These are phyloP conservation scores for Lasiodiplodia sp. DNA, from an alignment of 2,329 filamentous ascomycete genomes.

Conservation along the genomic window DNA sequence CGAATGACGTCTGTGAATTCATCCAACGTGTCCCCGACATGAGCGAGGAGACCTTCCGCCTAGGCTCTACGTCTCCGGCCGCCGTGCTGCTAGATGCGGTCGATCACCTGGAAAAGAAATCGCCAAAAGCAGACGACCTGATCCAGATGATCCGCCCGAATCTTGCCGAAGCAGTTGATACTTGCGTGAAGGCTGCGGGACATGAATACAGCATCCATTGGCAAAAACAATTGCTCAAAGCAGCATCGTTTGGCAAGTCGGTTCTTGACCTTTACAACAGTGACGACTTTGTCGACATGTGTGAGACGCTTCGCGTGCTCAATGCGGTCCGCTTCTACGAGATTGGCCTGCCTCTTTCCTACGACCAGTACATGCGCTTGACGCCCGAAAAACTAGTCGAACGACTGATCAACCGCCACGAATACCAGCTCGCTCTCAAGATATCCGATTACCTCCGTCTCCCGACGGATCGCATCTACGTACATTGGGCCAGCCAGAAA, in stretches of 20 bases:
- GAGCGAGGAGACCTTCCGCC: constrained; percentile 86
- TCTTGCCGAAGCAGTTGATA: constrained; percentile 91
- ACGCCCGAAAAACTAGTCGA: constrained; percentile 88
- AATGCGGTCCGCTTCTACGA: constrained; percentile 93
- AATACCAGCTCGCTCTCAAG: constrained; percentile 88
- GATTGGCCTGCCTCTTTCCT: constrained; percentile 87
- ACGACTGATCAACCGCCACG: constrained; percentile 84
- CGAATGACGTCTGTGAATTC: constrained; percentile 95
- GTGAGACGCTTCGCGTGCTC: constrained; percentile 87
- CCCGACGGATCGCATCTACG: constrained; percentile 88
- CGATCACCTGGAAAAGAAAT: constrained; percentile 88
- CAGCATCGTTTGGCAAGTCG: constrained; percentile 96
- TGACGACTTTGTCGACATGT: constrained; percentile 99
- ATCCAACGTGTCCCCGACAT: constrained; percentile 90
- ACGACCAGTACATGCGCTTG: constrained; percentile 90
- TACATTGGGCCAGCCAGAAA: constrained; percentile 96
- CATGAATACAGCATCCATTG: constrained; percentile 89
- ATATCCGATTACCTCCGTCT: constrained; percentile 87
- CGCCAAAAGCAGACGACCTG: constrained; percentile 95
- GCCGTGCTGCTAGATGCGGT: constrained; percentile 94
- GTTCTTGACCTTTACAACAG: constrained; percentile 97
- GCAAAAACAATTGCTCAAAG: constrained; percentile 96
- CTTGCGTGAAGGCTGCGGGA: constrained; percentile 90
- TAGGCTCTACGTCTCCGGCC: constrained; percentile 86
- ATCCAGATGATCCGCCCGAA: constrained; percentile 91